Conservation (phyloP, 768 basidiomycete genomes). For the Mycena maculata region DNA sequence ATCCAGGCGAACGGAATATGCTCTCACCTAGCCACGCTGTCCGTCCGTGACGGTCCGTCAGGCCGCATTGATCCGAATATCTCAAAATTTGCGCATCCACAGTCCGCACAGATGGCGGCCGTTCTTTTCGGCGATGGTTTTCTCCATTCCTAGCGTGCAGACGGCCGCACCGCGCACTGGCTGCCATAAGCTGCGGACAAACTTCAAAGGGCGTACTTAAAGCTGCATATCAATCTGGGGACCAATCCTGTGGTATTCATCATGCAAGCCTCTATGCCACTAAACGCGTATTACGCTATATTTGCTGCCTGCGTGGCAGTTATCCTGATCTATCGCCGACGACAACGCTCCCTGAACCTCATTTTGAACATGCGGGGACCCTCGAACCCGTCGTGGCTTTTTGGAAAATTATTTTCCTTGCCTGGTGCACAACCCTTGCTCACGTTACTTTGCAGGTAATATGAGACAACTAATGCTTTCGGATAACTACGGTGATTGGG, state of each 20-base stretch:
- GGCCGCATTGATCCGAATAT: not conserved
- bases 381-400: not conserved
- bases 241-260: not conserved
- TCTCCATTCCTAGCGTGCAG: not conserved
- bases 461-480: slow-evolving; percentile 19
- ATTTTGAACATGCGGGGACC: not conserved
- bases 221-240: not conserved
- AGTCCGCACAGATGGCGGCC: not conserved
- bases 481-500: slow-evolving; percentile 16
- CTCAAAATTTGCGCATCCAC: too few species aligned
- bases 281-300: not conserved
- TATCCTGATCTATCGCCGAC: not conserved
- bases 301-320: not conserved
- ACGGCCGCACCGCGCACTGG: not conserved
- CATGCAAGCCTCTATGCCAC: not conserved
- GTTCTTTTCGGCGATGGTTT: not conserved
- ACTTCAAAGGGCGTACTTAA: not conserved
- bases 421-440: not conserved
- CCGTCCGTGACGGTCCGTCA: too few species aligned
- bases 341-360: not conserved
- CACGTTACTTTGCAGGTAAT: slow-evolving; percentile 11
- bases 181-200: not conserved
- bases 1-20: not conserved
- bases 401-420: not conserved
- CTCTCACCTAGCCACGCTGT: not conserved